These are phyloP conservation scores for Populus trichocarpa DNA, from an alignment of 441 rosid species.

Conservation along the genomic window DNA sequence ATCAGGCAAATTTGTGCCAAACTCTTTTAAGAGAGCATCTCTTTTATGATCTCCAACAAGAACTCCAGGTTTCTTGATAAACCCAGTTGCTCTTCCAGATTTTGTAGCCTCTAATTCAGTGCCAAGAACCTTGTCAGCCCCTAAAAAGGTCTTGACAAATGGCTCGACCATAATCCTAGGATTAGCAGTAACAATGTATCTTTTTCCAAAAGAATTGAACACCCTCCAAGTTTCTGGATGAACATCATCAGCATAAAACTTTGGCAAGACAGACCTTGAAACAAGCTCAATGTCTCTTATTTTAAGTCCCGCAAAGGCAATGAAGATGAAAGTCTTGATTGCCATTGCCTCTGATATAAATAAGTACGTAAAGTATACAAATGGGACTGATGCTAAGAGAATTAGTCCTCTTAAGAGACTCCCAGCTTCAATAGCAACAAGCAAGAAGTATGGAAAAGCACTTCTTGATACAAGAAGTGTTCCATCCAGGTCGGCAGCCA, in stretches of 20 bases:
- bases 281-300: conserved; percentile 70
- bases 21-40: conserved; percentile 55
- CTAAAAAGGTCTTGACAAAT: conserved; percentile 60
- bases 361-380: conserved; percentile 57
- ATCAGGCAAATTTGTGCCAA: conserved; percentile 63
- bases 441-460: conserved; percentile 83
- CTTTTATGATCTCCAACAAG: conserved; percentile 64
- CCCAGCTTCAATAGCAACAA: conserved; percentile 88
- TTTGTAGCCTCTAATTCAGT: conserved; percentile 64
- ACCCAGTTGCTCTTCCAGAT: conserved; percentile 81
- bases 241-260: conserved; percentile 81
- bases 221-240: conserved; percentile 78
- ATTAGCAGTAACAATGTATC: conserved; percentile 67
- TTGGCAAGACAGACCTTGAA: conserved; percentile 73
- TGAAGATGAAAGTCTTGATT: conserved; percentile 55
- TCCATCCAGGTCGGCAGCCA: conserved; percentile 81
- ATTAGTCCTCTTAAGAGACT: conserved; percentile 64
- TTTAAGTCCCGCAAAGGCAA: conserved; percentile 66
- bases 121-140: conserved; percentile 82
- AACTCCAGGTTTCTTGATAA: conserved; percentile 56
- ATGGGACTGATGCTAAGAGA: conserved; percentile 60
- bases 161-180: conserved; percentile 88
- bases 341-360: conserved; percentile 72
- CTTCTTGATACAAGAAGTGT: conserved; percentile 71
- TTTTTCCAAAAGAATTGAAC: conserved; percentile 72